Base-by-base conservation (phyloP, 2,329 filamentous ascomycete genomes). In the Leptodontidium sp. region DNA sequence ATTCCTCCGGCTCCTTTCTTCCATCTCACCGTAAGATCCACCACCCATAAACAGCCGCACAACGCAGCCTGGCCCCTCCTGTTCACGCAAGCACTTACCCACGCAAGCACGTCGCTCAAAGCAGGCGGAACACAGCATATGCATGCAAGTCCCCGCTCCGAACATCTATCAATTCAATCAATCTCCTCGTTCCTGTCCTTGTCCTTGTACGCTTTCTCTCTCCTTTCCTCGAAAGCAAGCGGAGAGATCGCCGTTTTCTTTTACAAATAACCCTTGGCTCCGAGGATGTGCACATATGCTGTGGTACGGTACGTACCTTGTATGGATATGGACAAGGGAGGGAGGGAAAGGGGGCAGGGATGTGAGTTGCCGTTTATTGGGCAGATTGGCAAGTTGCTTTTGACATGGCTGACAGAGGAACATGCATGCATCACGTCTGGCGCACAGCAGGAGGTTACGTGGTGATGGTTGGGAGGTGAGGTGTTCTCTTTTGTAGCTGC, bases 91-190 rank as follows among this genome's bases (percentile, higher is more conserved):
- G 40, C 14, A 61, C 12, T 21, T 21, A 49, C 40, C 14, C 17
- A 43, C 35, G 24, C 17, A 40, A 21, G 55, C 11, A 59, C n/a
- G n/a, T n/a, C 21, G 43, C 40, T 7, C 43, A 32, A 49, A 7
- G 24, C 21, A 49, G 29, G 24, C 58, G 40, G 12, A 11, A 61
- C 40, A 61, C 40, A 61, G 43, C 43, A 61, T 61, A 61, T 61
- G 58, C 58, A 61, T 61, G 58, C 58, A 61, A 47, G 24, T 61
- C 24, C 9, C 45, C 58, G 58, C 58, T 49, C 58, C 58, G 58
- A 61, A 47, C 5, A 32, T 21, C 29, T 49, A 49, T 49, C 15
- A 38, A 32, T 59, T 35, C 32, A 35, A 35, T 9, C 32, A 4
- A 5, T 35, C 32, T 35, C 32, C 32, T 35, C 32, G 9, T 35